Base-by-base conservation (phyloP, 1,139 yeast genomes). In the Hemisphaericaspora xylofermentans region DNA sequence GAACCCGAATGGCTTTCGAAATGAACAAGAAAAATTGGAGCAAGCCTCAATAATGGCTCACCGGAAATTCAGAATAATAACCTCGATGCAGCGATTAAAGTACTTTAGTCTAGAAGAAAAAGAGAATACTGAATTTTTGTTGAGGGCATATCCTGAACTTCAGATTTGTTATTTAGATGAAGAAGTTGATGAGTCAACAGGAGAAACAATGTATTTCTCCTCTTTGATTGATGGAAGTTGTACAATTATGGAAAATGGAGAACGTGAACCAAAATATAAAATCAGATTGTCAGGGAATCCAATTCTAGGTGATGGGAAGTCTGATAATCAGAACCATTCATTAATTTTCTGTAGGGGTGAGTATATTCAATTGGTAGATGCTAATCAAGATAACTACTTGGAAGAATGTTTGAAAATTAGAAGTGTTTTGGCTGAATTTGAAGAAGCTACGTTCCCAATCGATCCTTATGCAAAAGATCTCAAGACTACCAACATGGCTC, bases 371-470 rank as follows among this genome's bases (percentile, higher is more conserved):
- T 59, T 76, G 29, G 64, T 76, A 37, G 82, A 77, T 57, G 80
- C 82, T 1, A 76, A 77, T 44, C 82, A 77, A 48, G 82, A 77
- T 50, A 76, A 77, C 46, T 77, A 77, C 45, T 52, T 76, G 19
- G 81, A 77, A 49, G 82, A 77, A 49, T 76, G 82, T 46, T 57
- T 76, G 27, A 77, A 77, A 46, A 73, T 76, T n/a, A 64, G 79
- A 54, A 71, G 71, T 43, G 66, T 76, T 12, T 54, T 76, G 19
- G 68, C 75, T 0, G 81, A 76, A 46, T 76, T 77, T 52, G 80
- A 76, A 43, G 81, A 76, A 46, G 54, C 51, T 2, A 49, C 58
- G 1, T 50, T 61, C 6, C 63, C 69, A 3, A 46, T 59, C 4
- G 69, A 64, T 37, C 71, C 70, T 1, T 69, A 68, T 42, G 52